Evolutionary conservation across 2,329 filamentous ascomycete species (phyloP).

Genomic region (Pseudocercospora vitis): DNA sequence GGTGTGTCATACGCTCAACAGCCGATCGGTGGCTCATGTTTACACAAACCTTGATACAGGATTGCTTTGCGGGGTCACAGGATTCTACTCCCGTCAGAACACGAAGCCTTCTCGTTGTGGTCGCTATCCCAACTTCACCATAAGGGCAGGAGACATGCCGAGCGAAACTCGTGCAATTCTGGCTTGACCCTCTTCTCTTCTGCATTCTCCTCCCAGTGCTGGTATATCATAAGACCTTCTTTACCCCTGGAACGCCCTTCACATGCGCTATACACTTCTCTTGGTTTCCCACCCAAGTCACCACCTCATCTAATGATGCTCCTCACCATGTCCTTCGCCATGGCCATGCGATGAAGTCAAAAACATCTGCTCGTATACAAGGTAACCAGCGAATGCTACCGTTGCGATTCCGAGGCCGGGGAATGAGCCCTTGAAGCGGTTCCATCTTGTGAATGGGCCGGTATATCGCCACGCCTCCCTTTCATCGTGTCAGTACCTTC

Average conservation of each 20-base stretch:
- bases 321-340: slow-evolving; percentile 26
- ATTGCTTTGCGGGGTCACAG: too few species aligned
- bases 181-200: background rate
- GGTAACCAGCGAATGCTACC: slow-evolving; percentile 87
- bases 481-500: slow-evolving; percentile 23
- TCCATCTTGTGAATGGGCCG: slow-evolving; percentile 81
- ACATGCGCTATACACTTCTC: slow-evolving; percentile 20
- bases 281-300: slow-evolving; percentile 1
- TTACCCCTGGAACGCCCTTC: slow-evolving; percentile 18
- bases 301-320: slow-evolving; percentile 23
- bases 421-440: slow-evolving; percentile 83
- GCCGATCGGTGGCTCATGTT: too few species aligned
- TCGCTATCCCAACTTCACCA: too few species aligned
- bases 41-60: too few species aligned
- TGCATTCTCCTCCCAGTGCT: background rate
- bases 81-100: too few species aligned
- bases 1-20: too few species aligned
- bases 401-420: slow-evolving; percentile 90
- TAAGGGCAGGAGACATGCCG: background rate
- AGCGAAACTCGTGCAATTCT: too few species aligned
- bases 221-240: slow-evolving; percentile 5
- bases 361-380: slow-evolving; percentile 86
- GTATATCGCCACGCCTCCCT: slow-evolving; percentile 96
- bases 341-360: slow-evolving; percentile 42
- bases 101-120: too few species aligned